phyloP scores from a whole-genome alignment of 129 eudicot species.

The Ambrosia trifida region DNA sequence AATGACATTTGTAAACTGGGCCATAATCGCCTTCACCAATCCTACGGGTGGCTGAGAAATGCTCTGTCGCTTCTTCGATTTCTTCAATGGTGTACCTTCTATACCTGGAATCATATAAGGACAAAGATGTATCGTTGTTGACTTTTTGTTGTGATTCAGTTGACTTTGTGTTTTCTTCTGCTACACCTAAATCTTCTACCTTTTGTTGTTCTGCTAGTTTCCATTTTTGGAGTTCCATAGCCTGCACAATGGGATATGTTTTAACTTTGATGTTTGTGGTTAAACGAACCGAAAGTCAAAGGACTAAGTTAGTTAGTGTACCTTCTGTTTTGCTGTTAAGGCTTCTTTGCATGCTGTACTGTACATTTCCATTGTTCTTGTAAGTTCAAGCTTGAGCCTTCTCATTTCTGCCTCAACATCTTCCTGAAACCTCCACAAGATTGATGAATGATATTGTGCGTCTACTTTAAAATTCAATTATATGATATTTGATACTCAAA shows the following conservation, averaged over 20 bases:
- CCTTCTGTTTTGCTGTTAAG: slow-evolving; percentile 74
- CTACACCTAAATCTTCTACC: slow-evolving; percentile 50
- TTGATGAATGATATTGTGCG: too few relatives aligned
- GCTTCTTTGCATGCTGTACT: slow-evolving; percentile 86
- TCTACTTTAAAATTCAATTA: too few relatives aligned
- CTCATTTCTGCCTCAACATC: slow-evolving; percentile 84
- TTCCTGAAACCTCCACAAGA: slow-evolving; percentile 46
- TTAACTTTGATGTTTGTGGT: not conserved
- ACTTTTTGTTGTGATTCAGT: slow-evolving; percentile 67
- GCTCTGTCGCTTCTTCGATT: slow-evolving; percentile 65
- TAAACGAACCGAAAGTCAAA: slow-evolving; percentile 1
- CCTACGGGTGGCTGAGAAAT: slow-evolving; percentile 47
- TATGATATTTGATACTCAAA: too few relatives aligned
- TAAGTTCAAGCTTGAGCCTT: slow-evolving; percentile 66
- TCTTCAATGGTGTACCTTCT: slow-evolving; percentile 77
- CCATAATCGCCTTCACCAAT: slow-evolving; percentile 90
- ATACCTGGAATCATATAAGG: slow-evolving; percentile 47
- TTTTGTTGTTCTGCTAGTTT: slow-evolving; percentile 64
- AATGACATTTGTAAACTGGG: slow-evolving; percentile 65
- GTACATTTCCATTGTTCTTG: slow-evolving; percentile 82
- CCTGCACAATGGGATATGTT: slow-evolving; percentile 37
- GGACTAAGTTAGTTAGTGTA: not conserved
- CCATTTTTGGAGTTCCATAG: slow-evolving; percentile 75
- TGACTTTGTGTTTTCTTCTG: slow-evolving; percentile 58
- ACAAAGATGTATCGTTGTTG: slow-evolving; percentile 32